These are phyloP conservation scores for Nitzschia palea DNA, from an alignment of 108 stramenopile genomes.

Conservation along the genomic window DNA sequence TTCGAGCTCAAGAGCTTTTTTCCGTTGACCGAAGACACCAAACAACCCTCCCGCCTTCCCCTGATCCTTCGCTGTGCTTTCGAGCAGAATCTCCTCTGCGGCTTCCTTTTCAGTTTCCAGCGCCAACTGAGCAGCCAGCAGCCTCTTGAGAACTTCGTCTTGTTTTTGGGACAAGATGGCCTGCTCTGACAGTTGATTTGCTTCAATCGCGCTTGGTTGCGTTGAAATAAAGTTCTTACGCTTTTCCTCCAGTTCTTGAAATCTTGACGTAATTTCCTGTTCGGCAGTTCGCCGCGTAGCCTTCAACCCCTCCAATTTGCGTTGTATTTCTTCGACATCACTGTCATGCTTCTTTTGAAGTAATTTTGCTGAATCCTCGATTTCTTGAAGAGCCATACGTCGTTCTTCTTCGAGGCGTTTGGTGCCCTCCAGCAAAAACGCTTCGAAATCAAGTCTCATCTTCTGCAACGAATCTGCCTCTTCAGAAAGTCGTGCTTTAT, in stretches of 20 bases:
- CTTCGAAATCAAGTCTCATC: neutral
- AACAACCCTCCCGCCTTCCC: slow-evolving; percentile 16
- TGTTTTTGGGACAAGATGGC: slow-evolving; percentile 4
- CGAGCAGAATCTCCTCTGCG: neutral
- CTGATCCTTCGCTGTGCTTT: neutral
- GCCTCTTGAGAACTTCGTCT: neutral
- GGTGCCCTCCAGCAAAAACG: neutral
- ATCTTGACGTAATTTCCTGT: slow-evolving; percentile 10
- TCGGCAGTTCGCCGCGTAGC: neutral
- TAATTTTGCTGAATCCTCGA: slow-evolving; percentile 18
- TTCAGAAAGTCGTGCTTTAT: slow-evolving; percentile 13
- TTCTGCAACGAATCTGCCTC: slow-evolving; percentile 5
- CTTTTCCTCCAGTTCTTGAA: neutral
- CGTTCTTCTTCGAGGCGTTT: slow-evolving; percentile 16
- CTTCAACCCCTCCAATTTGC: slow-evolving; percentile 2
- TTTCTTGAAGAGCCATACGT: neutral
- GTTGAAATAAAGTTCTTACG: slow-evolving; percentile 3
- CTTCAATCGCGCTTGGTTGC: neutral
- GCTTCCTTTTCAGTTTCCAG: slow-evolving; percentile 11
- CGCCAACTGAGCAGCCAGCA: neutral
- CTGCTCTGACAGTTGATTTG: slow-evolving; percentile 9
- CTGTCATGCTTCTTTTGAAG: slow-evolving; percentile 4
- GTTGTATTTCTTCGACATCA: neutral
- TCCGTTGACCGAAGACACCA: slow-evolving; percentile 14
- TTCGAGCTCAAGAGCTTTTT: slow-evolving; percentile 11